These are phyloP conservation scores for Berkeleyomyces basicola DNA, from an alignment of 2,329 filamentous ascomycete species.

Conservation along the genomic window DNA sequence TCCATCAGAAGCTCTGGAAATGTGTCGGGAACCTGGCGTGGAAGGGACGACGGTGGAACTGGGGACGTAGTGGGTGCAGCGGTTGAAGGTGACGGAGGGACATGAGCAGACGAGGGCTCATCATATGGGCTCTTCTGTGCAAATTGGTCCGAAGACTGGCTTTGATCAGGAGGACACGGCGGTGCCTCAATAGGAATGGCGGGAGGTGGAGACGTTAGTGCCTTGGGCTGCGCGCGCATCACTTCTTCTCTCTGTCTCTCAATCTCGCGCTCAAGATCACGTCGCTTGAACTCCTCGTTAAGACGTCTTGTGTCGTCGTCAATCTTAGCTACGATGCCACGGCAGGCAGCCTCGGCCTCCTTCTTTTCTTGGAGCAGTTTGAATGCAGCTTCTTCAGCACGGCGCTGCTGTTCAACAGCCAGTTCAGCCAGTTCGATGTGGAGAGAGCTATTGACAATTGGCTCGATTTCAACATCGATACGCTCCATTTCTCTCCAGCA, in stretches of 20 bases:
- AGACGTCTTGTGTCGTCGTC: slow-evolving; percentile 2
- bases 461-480: slow-evolving; percentile 84
- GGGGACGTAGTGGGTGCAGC: slow-evolving; percentile 14
- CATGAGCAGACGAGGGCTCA: neutral
- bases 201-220: slow-evolving; percentile 12
- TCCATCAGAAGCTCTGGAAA: slow-evolving; percentile 38
- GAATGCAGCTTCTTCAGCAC: slow-evolving; percentile 21
- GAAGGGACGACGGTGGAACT: neutral
- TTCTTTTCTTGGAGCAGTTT: slow-evolving; percentile 24
- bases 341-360: slow-evolving; percentile 17
- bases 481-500: slow-evolving; percentile 98
- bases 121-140: neutral
- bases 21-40: slow-evolving; percentile 22
- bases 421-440: slow-evolving; percentile 45
- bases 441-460: slow-evolving; percentile 45
- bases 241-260: slow-evolving; percentile 7
- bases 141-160: neutral
- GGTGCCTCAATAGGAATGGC: slow-evolving; percentile 13
- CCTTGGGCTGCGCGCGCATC: neutral
- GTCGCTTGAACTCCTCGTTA: slow-evolving; percentile 8
- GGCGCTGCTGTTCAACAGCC: slow-evolving; percentile 28
- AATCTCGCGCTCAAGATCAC: slow-evolving; percentile 1
- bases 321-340: slow-evolving; percentile 8
- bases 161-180: slow-evolving; percentile 2
- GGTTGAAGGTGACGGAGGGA: neutral